Percentiles rank a stretch among this genome's conserved stretches.
phyloP scores from a whole-genome alignment of 2,329 filamentous ascomycete genomes.

The Alternaria novae-zelandiae region DNA sequence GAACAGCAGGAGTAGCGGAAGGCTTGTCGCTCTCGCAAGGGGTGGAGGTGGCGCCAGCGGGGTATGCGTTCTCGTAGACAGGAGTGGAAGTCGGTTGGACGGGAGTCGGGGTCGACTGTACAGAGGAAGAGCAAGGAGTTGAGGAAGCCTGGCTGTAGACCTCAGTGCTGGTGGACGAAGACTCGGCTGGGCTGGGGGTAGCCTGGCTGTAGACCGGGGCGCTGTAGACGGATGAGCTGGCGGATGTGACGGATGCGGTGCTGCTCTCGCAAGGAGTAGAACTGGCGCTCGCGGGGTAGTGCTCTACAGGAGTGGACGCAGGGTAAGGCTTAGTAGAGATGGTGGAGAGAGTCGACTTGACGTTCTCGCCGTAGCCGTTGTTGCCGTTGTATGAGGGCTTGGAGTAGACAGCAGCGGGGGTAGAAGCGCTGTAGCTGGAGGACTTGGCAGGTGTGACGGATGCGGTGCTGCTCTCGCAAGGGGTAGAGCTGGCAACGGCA shows the following conservation, averaged over 20 bases:
- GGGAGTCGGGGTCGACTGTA: neutral
- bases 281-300: neutral
- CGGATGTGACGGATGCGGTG: neutral
- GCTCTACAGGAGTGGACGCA: neutral
- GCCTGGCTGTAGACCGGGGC: neutral
- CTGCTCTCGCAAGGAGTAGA: slow-evolving; percentile 5
- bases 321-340: slow-evolving; percentile 1
- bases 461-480: slow-evolving; percentile 9
- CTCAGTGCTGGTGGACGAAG: neutral
- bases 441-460: neutral
- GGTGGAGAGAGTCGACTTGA: slow-evolving; percentile 3
- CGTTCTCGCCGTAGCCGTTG: neutral
- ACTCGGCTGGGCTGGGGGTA: neutral
- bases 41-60: slow-evolving; percentile 12
- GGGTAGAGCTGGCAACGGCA: neutral
- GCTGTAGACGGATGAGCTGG: neutral
- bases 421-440: slow-evolving; percentile 1
- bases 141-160: neutral
- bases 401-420: slow-evolving; percentile 1
- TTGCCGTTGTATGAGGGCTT: slow-evolving; percentile 6
- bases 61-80: slow-evolving; percentile 5
- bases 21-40: slow-evolving; percentile 18
- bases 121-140: neutral
- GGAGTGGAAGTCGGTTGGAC: slow-evolving; percentile 1
- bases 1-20: slow-evolving; percentile 4